Base-by-base conservation (phyloP, 805 yeast species). In the Suhomyces tanzawaensis region DNA sequence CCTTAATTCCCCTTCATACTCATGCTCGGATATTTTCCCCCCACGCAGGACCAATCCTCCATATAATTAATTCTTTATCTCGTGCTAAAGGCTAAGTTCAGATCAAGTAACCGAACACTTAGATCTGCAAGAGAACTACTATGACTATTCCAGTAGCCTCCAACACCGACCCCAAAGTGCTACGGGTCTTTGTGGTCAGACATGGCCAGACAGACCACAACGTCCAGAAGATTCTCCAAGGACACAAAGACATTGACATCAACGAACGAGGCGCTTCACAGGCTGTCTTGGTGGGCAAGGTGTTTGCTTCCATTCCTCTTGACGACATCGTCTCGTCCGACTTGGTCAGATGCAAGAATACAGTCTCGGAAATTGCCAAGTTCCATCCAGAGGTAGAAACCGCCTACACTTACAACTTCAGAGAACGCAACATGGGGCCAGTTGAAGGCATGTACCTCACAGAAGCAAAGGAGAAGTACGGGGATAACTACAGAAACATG, bases 181-280 rank as follows among this genome's bases (percentile, higher is more conserved):
- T 77, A 2, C 64, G 85, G 18, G 50, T 85, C 3, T 81, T 82
- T 46, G 57, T 86, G 4, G 76, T 87, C 4, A 76, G 96, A 51
- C 96, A 87, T 51, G 96, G 95, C 1, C 93, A 84, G 56, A 87
- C 96, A 0, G 80, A 80, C 40, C 81, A 82, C 58, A 87, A 87
- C 54, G 69, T 71, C 26, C 55, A 72, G 37, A 82, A 79, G 59
- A 82, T 83, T 34, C 59, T 87, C 26, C 96, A 87, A 59, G 96
- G 96, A 1, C 95, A 87, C 53, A 51, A 68, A 31, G 82, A 87
- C 53, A 76, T 80, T 4, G 72, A 77, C 14, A 53, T 88, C 38
- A 86, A 86, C 52, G 72, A 62, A 0, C 69, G 65, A 3, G 95
- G 96, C 0, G 39, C 53, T 2, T 48, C 62, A 3, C 95, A 87